Conservation (phyloP, 345 rosid species). For the Citrus sp. region DNA sequence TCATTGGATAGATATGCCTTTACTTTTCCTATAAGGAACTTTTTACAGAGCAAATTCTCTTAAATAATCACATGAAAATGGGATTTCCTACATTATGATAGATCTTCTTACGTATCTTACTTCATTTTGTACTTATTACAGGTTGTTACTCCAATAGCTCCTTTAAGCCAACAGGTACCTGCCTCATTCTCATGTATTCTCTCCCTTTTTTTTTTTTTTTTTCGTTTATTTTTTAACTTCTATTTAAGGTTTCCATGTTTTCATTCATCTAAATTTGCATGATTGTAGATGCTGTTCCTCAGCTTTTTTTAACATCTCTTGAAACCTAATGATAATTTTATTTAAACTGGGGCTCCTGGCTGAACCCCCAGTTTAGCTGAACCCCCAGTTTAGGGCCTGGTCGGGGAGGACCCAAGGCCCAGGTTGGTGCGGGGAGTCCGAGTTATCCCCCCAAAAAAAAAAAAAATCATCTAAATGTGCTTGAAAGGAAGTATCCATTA, state of each 20-base stretch:
- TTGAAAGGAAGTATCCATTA: neutral
- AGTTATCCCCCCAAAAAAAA: too few species aligned
- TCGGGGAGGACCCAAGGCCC: too few species aligned
- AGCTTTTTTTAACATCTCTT: neutral
- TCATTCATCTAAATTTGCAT: neutral
- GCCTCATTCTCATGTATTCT: neutral
- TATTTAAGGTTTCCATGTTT: neutral
- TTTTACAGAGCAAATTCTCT: neutral
- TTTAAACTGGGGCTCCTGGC: too few species aligned
- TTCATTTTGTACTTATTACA: slow-evolving; percentile 26
- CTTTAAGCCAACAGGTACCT: slow-evolving; percentile 92
- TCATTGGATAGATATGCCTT: neutral
- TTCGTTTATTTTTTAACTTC: neutral
- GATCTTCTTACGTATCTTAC: neutral
- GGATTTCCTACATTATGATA: neutral
- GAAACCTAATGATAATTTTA: neutral
- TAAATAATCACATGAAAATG: neutral
- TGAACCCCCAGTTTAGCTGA: too few species aligned
- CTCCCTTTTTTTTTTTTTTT: neutral
- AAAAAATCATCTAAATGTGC: too few species aligned
- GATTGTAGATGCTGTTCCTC: neutral
- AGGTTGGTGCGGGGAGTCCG: too few species aligned
- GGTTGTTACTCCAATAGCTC: slow-evolving; percentile 99
- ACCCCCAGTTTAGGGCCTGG: too few species aligned
- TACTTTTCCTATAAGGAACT: neutral